Percentiles rank a stretch among this genome's conserved stretches.
These are phyloP conservation scores for Vigna radiata DNA, from an alignment of 306 rosid genomes.

Conservation along the genomic window DNA sequence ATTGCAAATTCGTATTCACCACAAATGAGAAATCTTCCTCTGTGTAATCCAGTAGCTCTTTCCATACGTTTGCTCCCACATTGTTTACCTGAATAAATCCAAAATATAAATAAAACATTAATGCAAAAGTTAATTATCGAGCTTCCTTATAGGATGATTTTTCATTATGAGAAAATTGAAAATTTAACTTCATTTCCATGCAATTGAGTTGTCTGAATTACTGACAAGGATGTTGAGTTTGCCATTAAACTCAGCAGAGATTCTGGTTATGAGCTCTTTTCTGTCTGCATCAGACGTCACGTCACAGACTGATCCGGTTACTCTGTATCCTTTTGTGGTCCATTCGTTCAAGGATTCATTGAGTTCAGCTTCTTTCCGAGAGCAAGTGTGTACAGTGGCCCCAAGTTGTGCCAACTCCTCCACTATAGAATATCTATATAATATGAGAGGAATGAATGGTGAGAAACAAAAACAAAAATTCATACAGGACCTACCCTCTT, in stretches of 20 bases:
- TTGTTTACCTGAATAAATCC: slow-evolving; percentile 35
- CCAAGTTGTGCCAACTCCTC: slow-evolving; percentile 48
- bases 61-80: slow-evolving; percentile 25
- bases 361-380: slow-evolving; percentile 45
- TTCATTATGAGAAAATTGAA: too few relatives aligned
- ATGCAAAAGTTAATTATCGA: too few relatives aligned
- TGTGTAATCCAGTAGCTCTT: slow-evolving; percentile 26
- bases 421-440: slow-evolving; percentile 43
- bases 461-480: background rate
- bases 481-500: too few relatives aligned
- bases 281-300: slow-evolving; percentile 34
- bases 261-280: slow-evolving; percentile 34
- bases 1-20: slow-evolving; percentile 40
- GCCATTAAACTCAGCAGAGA: slow-evolving; percentile 46
- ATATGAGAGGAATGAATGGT: background rate
- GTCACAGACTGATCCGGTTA: slow-evolving; percentile 49
- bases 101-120: background rate
- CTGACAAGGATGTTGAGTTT: slow-evolving; percentile 50
- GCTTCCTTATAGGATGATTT: too few relatives aligned
- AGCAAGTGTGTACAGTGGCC: slow-evolving; percentile 45
- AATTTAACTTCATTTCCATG: background rate
- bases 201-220: too few relatives aligned
- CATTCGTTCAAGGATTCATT: slow-evolving; percentile 37
- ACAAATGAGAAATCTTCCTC: slow-evolving; percentile 43
- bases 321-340: slow-evolving; percentile 44